Evolutionary conservation across 2,329 filamentous ascomycete genomes (phyloP).

Genomic region (Pestalotiopsis sp.): DNA sequence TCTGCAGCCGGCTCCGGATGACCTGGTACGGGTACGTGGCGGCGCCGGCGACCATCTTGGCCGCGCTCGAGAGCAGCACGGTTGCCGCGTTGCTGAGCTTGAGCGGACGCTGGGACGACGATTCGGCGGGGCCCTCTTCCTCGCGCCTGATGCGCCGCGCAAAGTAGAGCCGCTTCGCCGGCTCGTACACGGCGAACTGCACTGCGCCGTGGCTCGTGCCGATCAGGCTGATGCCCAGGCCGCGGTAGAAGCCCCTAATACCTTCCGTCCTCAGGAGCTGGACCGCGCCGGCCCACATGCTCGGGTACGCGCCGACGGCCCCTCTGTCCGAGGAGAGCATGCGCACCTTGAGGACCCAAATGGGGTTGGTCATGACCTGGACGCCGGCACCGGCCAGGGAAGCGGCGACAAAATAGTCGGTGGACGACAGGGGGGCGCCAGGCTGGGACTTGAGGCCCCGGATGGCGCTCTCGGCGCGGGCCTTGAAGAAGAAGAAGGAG

Average conservation of each 20-base stretch:
- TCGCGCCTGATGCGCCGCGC: slow-evolving; percentile 36
- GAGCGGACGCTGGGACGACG: slow-evolving; percentile 22
- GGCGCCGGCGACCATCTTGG: slow-evolving; percentile 88
- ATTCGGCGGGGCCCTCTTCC: slow-evolving; percentile 23
- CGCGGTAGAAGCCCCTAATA: slow-evolving; percentile 80
- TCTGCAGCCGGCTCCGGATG: slow-evolving; percentile 84
- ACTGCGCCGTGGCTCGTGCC: slow-evolving; percentile 92
- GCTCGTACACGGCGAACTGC: slow-evolving; percentile 95
- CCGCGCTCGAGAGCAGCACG: slow-evolving; percentile 75
- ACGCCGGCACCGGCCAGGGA: slow-evolving; percentile 73
- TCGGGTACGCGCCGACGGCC: slow-evolving; percentile 77
- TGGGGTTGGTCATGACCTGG: slow-evolving; percentile 84
- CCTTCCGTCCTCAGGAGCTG: slow-evolving; percentile 75
- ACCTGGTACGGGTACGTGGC: slow-evolving; percentile 96
- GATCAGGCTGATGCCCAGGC: slow-evolving; percentile 79
- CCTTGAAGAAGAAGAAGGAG: slow-evolving; percentile 84
- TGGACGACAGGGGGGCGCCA: slow-evolving; percentile 50
- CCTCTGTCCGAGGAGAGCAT: slow-evolving; percentile 86
- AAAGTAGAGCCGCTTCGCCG: slow-evolving; percentile 60
- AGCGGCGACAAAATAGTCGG: slow-evolving; percentile 82
- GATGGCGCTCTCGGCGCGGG: slow-evolving; percentile 53
- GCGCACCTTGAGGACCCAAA: slow-evolving; percentile 98
- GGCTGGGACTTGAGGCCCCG: slow-evolving; percentile 32
- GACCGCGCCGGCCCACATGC: slow-evolving; percentile 71
- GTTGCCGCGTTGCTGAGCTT: slow-evolving; percentile 74